Percentiles rank a stretch among this genome's conserved stretches.
These are phyloP conservation scores for Exophiala alcalophila DNA, from an alignment of 2,329 filamentous ascomycete species.

Conservation along the genomic window DNA sequence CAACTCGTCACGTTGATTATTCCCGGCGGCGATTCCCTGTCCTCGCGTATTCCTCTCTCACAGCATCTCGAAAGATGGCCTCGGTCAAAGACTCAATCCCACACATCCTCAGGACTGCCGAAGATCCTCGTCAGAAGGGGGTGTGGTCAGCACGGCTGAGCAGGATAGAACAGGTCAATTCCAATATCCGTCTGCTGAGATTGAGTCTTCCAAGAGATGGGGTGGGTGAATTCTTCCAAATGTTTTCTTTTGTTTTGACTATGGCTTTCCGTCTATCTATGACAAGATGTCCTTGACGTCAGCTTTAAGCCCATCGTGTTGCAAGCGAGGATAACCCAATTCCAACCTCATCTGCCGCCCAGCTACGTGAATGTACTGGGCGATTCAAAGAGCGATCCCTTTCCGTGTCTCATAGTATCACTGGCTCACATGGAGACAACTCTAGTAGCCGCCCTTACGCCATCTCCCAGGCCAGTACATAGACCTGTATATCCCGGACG, in stretches of 20 bases:
- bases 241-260: too few relatives aligned
- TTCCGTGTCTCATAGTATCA: not conserved
- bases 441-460: slow-evolving; percentile 43
- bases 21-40: not conserved
- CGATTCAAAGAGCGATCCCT: not conserved
- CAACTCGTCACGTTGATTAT: not conserved
- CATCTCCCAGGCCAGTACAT: slow-evolving; percentile 87
- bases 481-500: slow-evolving; percentile 70
- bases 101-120: slow-evolving; percentile 70
- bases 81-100: slow-evolving; percentile 39
- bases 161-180: slow-evolving; percentile 63
- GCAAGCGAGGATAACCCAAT: too few relatives aligned
- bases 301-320: too few relatives aligned
- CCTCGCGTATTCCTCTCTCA: not conserved
- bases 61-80: slow-evolving; percentile 24
- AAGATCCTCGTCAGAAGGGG: slow-evolving; percentile 66
- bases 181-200: slow-evolving; percentile 64
- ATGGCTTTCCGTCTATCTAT: too few relatives aligned
- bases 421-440: slow-evolving; percentile 17
- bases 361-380: too few relatives aligned
- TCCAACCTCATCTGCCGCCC: too few relatives aligned
- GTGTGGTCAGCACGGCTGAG: slow-evolving; percentile 62
- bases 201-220: slow-evolving; percentile 55
- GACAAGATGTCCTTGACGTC: too few relatives aligned
- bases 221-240: slow-evolving; percentile 30